A percentile compares a stretch with the other conserved stretches of the same genome.
phyloP scores from a whole-genome alignment of 305 asterid genomes.

The Caryopteris hybrid region DNA sequence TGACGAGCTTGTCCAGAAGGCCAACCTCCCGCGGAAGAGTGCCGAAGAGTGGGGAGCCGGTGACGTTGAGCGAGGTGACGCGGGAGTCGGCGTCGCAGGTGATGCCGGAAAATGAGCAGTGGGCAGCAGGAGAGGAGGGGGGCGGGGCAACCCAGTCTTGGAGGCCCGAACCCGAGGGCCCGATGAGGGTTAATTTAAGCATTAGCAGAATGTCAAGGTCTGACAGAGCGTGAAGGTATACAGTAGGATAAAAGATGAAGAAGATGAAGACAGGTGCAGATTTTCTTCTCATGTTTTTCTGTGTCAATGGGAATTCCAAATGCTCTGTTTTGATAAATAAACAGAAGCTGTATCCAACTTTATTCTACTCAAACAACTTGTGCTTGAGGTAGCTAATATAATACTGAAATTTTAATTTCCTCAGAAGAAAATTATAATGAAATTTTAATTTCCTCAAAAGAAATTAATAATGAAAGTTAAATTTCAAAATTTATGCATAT shows the following conservation, averaged over 20 bases:
- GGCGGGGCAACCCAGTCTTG: slow-evolving; percentile 50
- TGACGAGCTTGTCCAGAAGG: slow-evolving; percentile 36
- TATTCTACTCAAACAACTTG: too few relatives aligned
- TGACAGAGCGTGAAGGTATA: slow-evolving; percentile 37
- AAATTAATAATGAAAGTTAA: too few relatives aligned
- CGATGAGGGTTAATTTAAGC: slow-evolving; percentile 54
- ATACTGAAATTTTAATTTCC: too few relatives aligned
- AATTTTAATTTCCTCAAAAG: too few relatives aligned
- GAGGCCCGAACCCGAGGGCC: slow-evolving; percentile 45
- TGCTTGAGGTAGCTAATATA: too few relatives aligned
- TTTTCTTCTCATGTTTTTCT: slow-evolving; percentile 7
- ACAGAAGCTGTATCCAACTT: too few relatives aligned
- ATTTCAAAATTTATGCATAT: too few relatives aligned
- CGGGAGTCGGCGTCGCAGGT: slow-evolving; percentile 41
- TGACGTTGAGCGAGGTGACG: slow-evolving; percentile 41
- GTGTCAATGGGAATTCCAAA: too few relatives aligned
- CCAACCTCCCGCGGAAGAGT: slow-evolving; percentile 59
- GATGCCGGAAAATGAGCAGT: slow-evolving; percentile 69
- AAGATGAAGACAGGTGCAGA: not conserved
- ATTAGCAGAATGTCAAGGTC: slow-evolving; percentile 49
- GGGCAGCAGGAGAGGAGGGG: slow-evolving; percentile 21
- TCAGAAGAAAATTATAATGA: too few relatives aligned
- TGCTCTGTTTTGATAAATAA: too few relatives aligned
- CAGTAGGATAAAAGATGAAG: slow-evolving; percentile 16
- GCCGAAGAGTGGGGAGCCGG: slow-evolving; percentile 41